Evolutionary conservation across 208 protist species (phyloP).

Genomic region (Zelonia costaricensis): DNA sequence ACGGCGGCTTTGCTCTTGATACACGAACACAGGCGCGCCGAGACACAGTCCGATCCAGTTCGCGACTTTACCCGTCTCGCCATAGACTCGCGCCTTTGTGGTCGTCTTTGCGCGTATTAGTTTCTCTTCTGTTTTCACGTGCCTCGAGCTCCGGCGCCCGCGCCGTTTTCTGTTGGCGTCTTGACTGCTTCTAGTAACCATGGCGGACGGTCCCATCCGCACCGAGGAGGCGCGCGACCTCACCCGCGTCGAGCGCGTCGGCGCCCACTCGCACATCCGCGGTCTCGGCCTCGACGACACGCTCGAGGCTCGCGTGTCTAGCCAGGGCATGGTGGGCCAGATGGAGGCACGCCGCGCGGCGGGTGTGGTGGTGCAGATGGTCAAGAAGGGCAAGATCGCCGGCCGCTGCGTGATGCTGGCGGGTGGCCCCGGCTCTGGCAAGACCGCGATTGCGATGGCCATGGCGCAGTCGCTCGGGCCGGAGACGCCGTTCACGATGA

Average conservation of each 20-base stretch:
- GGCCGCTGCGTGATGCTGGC: constrained; percentile 99
- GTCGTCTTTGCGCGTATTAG: too few species aligned
- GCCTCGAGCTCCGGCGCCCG: too few species aligned
- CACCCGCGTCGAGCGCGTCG: constrained; percentile 97
- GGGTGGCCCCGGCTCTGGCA: constrained; percentile 97
- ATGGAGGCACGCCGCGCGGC: constrained; percentile 89
- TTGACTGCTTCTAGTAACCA: too few species aligned
- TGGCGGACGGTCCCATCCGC: constrained; percentile 73
- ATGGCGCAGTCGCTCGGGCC: constrained; percentile 98
- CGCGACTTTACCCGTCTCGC: too few species aligned
- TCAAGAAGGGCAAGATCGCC: constrained; percentile 98
- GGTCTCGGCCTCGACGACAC: constrained; percentile 99
- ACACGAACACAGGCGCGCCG: too few species aligned
- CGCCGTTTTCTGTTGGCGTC: too few species aligned
- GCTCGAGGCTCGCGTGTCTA: constrained; percentile 93
- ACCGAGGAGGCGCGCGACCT: constrained; percentile 96
- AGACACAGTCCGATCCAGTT: too few species aligned
- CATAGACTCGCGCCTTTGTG: too few species aligned
- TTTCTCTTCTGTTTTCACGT: too few species aligned
- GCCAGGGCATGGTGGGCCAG: constrained; percentile 99
- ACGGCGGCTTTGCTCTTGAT: too few species aligned
- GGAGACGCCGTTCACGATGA: constrained; percentile 99
- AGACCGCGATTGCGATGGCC: constrained; percentile 99
- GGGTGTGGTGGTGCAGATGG: constrained; percentile 97
- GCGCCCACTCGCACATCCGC: constrained; percentile 99